These are phyloP conservation scores for Candida easanensis DNA, from an alignment of 805 yeast species.

Conservation along the genomic window DNA sequence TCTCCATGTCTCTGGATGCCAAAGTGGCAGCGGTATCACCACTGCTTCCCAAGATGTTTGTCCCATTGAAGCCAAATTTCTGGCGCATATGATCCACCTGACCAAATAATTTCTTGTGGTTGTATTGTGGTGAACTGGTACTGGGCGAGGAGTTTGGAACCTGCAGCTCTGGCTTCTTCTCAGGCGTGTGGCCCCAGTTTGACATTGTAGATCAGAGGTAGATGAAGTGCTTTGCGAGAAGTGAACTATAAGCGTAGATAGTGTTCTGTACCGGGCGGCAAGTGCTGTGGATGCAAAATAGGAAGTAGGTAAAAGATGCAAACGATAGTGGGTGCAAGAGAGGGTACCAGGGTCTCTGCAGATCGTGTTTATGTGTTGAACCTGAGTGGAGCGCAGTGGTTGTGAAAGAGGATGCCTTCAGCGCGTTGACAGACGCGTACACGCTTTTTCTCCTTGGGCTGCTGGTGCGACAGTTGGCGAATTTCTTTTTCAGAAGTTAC, in stretches of 20 bases:
- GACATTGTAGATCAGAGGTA: no score
- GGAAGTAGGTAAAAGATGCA: no score
- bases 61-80: slow-evolving; percentile 40
- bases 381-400: no score
- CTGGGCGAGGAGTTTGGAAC: slow-evolving; percentile 49
- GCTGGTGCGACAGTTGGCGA: no score
- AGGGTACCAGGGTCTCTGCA: no score
- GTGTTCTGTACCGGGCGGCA: not conserved
- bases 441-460: no score
- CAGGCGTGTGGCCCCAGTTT: slow-evolving; percentile 20
- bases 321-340: no score
- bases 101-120: slow-evolving; percentile 14
- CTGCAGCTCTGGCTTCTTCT: slow-evolving; percentile 36
- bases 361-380: no score
- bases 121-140: slow-evolving; percentile 19
- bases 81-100: slow-evolving; percentile 32
- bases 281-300: no score
- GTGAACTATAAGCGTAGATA: not conserved
- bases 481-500: no score
- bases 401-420: no score
- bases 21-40: slow-evolving; percentile 8
- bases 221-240: not conserved
- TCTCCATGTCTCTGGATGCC: slow-evolving; percentile 24
- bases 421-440: no score
- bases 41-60: slow-evolving; percentile 17